Conservation (phyloP, 1,284 basidiomycete genomes). For the Athelia sp. region DNA sequence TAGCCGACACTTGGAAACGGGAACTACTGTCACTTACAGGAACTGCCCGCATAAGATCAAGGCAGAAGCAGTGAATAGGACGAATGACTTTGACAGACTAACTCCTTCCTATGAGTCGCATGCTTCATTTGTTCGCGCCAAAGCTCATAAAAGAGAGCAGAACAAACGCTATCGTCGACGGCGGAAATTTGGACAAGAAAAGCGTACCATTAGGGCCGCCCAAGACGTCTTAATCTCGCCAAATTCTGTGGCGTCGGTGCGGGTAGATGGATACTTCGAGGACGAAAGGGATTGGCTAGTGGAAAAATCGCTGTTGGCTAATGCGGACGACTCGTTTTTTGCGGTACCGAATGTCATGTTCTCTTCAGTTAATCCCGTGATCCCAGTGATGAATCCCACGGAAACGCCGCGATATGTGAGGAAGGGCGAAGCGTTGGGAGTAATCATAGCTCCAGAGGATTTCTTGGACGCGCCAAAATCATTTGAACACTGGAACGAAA, state of each 20-base stretch:
- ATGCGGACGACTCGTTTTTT: neutral
- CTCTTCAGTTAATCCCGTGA: neutral
- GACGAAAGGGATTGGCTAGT: neutral
- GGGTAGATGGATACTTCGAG: neutral
- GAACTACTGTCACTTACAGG: no score
- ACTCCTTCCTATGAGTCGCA: neutral
- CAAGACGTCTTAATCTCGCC: neutral
- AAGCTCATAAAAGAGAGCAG: neutral
- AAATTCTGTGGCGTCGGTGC: neutral
- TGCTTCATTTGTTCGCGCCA: neutral
- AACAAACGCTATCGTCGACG: neutral
- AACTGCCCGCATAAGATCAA: neutral
- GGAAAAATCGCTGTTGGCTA: constrained; percentile 1
- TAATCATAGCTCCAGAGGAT: neutral
- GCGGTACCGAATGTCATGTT: neutral
- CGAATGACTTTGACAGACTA: neutral
- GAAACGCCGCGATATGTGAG: neutral
- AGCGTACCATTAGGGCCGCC: neutral
- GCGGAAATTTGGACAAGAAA: neutral
- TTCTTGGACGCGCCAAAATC: neutral
- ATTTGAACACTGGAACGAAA: neutral
- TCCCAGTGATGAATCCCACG: neutral
- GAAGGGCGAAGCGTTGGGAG: neutral
- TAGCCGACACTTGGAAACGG: no score
- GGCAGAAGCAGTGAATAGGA: neutral